phyloP scores from a whole-genome alignment of 1,284 basidiomycete genomes.

The Tremellales sp. region DNA sequence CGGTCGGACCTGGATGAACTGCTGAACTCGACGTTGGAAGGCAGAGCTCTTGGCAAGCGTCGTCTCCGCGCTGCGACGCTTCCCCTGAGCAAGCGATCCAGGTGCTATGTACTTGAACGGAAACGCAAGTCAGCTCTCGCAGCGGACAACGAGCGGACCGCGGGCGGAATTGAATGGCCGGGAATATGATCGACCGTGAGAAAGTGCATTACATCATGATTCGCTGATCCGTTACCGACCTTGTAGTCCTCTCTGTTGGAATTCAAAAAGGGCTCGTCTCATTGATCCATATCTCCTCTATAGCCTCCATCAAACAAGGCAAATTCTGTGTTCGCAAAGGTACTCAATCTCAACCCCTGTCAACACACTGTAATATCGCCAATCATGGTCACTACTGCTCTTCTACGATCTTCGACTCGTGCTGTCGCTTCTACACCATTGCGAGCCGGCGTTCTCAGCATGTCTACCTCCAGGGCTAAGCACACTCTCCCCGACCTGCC shows the following conservation, averaged over 20 bases:
- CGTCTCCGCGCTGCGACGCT: too few relatives aligned
- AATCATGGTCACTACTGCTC: constrained; percentile 17
- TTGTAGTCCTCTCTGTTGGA: background rate
- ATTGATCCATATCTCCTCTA: background rate
- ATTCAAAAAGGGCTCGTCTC: background rate
- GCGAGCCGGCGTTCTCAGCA: constrained; percentile 5
- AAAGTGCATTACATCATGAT: background rate
- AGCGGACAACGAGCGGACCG: too few relatives aligned
- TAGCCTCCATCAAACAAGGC: background rate
- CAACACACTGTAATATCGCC: background rate
- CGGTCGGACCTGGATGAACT: too few relatives aligned
- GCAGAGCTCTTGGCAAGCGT: too few relatives aligned
- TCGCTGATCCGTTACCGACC: background rate
- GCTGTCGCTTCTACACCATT: constrained; percentile 4
- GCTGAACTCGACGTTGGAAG: too few relatives aligned
- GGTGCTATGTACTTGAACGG: too few relatives aligned
- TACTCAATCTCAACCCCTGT: background rate
- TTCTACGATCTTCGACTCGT: constrained; percentile 15
- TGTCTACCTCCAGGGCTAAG: constrained; percentile 23
- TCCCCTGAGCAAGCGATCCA: too few relatives aligned
- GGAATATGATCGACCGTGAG: background rate
- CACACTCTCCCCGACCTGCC: constrained; percentile 73
- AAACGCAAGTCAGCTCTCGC: too few relatives aligned
- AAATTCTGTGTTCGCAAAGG: background rate
- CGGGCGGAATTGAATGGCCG: too few relatives aligned